Evolutionary conservation across 176 grass and related monocot genomes (phyloP), one percentile per base, ranked within the genome.

Genomic region (Typha latifolia): DNA sequence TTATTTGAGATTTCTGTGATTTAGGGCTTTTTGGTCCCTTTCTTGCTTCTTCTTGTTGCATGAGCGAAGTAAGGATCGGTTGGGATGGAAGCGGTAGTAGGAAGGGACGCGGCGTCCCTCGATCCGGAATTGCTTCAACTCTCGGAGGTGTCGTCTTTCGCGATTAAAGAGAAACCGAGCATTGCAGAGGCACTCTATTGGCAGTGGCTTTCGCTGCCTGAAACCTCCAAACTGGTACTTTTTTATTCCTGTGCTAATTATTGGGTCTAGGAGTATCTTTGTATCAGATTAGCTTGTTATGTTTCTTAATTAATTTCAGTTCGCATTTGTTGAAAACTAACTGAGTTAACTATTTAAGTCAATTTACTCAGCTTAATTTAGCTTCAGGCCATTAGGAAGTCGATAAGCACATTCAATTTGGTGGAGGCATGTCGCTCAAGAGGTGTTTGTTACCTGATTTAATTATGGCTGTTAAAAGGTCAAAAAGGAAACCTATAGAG

Each of bases 41-140:
- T 29, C 27, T 29, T 29, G 27, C 27, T 29, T 29, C 24, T 26
- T 26, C 37, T 43, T 43, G 37, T 43, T 43, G 92, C 65, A 89
- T 89, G 92, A 89, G 82, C 86, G 84, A 86, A 43, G 62, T 29
- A 26, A 59, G 18, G 22, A 77, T 75, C 69, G 75, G 51, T 66
- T 56, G 64, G 74, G 61, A 96, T 96, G 88, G 88, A 89, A 71
- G 88, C 87, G 79, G 89, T 90, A 49, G 79, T 72, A 67, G 86
- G 80, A 75, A 85, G 78, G 77, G 89, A 99, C 27, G 68, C 79
- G 67, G 82, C 89, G 21, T 69, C 84, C 66, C 84, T 99, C 12
- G 89, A 99, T 83, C 89, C 89, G 71, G 95, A 99, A 76, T 84
- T 99, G 53, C 80, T 99, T 49, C 95, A 90, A 84, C 82, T 99